Evolutionary conservation across 2,329 filamentous ascomycete species (phyloP).

Genomic region (Scedosporium apiospermum): DNA sequence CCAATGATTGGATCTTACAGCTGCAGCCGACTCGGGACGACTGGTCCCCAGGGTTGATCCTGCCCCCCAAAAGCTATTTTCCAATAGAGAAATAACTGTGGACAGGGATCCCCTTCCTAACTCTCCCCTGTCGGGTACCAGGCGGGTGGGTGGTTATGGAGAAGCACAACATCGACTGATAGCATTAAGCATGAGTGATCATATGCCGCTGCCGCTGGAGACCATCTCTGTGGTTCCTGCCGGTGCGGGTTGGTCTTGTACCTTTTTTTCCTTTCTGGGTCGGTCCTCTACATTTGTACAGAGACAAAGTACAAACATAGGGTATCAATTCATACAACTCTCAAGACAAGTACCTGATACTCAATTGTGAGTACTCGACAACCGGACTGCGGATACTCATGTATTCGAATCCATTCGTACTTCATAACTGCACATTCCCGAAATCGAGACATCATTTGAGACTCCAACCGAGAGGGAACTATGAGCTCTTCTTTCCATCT

Average conservation of each 20-base stretch:
- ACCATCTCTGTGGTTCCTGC: background rate
- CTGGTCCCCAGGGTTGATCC: background rate
- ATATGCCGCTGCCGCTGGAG: background rate
- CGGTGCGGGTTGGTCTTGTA: background rate
- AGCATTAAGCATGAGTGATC: background rate
- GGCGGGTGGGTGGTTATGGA: background rate
- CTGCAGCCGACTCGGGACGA: background rate
- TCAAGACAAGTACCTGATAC: no score
- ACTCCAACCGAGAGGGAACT: background rate
- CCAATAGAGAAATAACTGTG: background rate
- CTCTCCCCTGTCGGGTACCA: background rate
- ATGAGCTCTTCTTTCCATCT: background rate
- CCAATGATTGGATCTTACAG: background rate
- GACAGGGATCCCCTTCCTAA: constrained; percentile 3
- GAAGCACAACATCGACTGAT: background rate
- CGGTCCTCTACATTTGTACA: no score
- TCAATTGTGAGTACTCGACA: background rate
- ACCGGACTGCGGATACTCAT: background rate
- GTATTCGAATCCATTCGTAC: background rate
- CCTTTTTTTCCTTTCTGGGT: no score
- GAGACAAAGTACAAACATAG: no score
- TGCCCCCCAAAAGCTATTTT: background rate
- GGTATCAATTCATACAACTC: no score
- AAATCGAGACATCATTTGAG: background rate
- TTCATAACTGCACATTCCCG: background rate